Evolutionary conservation across 2,329 filamentous ascomycete species (phyloP).

Genomic region (Dactylonectria macrodidyma): DNA sequence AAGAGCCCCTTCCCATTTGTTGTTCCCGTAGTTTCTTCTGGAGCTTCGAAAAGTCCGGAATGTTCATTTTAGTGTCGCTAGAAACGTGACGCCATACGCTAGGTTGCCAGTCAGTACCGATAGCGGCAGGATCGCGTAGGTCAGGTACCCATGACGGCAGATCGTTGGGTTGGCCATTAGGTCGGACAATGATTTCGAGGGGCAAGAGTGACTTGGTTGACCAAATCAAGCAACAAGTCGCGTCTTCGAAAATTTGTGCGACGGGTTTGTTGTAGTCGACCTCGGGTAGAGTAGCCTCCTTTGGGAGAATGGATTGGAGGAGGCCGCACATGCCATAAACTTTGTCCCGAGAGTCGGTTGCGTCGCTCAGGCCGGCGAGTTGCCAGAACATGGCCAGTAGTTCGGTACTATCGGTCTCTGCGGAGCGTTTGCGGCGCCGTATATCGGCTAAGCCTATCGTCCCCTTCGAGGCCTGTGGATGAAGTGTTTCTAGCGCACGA

Average conservation of each 20-base stretch:
- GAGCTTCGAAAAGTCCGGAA: background rate
- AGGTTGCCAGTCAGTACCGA: background rate
- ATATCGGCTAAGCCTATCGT: background rate
- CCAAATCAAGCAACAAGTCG: slow-evolving; percentile 9
- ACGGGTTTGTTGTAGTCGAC: slow-evolving; percentile 8
- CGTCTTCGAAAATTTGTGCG: slow-evolving; percentile 10
- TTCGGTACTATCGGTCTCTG: background rate
- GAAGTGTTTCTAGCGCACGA: background rate
- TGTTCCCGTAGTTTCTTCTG: background rate
- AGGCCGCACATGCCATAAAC: slow-evolving; percentile 14
- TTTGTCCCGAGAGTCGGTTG: slow-evolving; percentile 7
- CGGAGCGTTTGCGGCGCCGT: background rate
- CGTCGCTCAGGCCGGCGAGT: slow-evolving; percentile 4
- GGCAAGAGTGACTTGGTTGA: slow-evolving; percentile 7
- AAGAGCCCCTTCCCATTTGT: background rate
- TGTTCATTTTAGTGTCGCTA: background rate
- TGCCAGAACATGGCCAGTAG: slow-evolving; percentile 5
- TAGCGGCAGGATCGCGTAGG: background rate
- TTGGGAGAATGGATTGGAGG: background rate
- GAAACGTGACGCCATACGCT: background rate
- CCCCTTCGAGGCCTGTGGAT: background rate
- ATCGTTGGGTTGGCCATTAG: background rate
- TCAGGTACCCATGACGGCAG: background rate
- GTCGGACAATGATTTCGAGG: background rate
- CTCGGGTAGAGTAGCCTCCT: slow-evolving; percentile 2